These are phyloP conservation scores for Aspergillus indologenus DNA, from an alignment of 495 filamentous ascomycete genomes.

Conservation along the genomic window DNA sequence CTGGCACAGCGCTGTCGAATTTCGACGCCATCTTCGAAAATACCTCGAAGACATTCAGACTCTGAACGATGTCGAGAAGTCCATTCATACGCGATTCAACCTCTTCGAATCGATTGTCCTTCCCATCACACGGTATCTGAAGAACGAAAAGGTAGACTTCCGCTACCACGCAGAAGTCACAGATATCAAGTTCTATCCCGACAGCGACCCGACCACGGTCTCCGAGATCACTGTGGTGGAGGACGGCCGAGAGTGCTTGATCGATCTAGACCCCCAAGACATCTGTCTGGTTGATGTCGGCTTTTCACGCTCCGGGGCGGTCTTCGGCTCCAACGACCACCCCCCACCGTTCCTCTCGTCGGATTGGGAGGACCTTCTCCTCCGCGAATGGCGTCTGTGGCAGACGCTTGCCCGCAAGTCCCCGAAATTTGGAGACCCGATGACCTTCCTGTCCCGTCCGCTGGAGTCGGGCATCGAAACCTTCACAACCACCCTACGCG, in stretches of 20 bases:
- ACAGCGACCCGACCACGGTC: constrained; percentile 12
- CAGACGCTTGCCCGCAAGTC: constrained; percentile 15
- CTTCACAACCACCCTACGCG: constrained; percentile 40
- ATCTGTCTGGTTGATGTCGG: constrained; percentile 26
- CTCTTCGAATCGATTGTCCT: constrained; percentile 36
- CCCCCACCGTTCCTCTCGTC: neutral
- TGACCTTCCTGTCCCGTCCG: constrained; percentile 29
- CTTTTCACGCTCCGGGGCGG: constrained; percentile 19
- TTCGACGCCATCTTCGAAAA: constrained; percentile 23
- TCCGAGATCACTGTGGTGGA: constrained; percentile 15
- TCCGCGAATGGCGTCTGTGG: constrained; percentile 31
- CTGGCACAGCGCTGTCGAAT: constrained; percentile 37
- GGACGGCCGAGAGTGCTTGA: constrained; percentile 6
- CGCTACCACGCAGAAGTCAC: constrained; percentile 25
- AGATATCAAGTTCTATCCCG: constrained; percentile 13
- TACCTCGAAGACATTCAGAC: constrained; percentile 21
- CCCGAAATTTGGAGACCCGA: constrained; percentile 32
- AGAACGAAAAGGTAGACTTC: constrained; percentile 38
- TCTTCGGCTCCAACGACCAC: constrained; percentile 20
- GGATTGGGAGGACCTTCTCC: constrained; percentile 12
- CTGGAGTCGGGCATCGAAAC: constrained; percentile 31
- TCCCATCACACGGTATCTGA: constrained; percentile 34
- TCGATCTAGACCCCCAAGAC: constrained; percentile 21
- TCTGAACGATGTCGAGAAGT: constrained; percentile 24
- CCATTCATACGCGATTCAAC: constrained; percentile 30